Evolutionary conservation across 2,329 filamentous ascomycete species (phyloP).

Genomic region (Penicillium rolfsii): DNA sequence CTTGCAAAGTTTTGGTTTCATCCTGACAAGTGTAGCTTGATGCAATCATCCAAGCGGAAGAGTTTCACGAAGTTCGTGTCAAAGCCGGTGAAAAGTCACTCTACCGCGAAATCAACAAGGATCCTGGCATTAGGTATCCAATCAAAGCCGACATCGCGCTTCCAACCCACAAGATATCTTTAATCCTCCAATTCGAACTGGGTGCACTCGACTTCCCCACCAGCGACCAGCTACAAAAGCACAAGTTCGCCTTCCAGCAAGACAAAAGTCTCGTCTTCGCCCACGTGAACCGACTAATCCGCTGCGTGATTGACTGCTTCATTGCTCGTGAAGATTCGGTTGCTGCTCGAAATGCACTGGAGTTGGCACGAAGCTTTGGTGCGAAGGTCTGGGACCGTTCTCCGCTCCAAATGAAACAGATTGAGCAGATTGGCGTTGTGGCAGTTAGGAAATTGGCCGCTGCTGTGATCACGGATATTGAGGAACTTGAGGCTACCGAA

Average conservation of each 20-base stretch:
- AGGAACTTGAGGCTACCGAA: constrained; percentile 68
- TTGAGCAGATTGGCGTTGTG: constrained; percentile 75
- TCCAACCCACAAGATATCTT: constrained; percentile 72
- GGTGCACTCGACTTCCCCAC: constrained; percentile 66
- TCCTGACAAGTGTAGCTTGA: constrained; percentile 58
- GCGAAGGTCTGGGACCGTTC: constrained; percentile 82
- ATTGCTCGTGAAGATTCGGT: constrained; percentile 65
- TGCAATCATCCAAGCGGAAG: constrained; percentile 66
- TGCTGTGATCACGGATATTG: constrained; percentile 71
- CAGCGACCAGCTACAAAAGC: constrained; percentile 60
- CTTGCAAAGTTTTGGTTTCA: background rate
- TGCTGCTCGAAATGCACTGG: constrained; percentile 69
- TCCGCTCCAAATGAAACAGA: constrained; percentile 78
- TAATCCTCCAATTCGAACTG: constrained; percentile 76
- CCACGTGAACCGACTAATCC: constrained; percentile 68
- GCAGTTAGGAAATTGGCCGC: constrained; percentile 73
- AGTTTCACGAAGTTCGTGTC: constrained; percentile 74
- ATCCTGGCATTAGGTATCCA: constrained; percentile 68
- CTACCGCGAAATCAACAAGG: constrained; percentile 74
- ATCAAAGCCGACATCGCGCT: constrained; percentile 69
- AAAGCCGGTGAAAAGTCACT: constrained; percentile 69
- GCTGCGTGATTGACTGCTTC: constrained; percentile 77
- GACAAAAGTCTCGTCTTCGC: constrained; percentile 69
- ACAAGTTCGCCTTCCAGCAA: constrained; percentile 59
- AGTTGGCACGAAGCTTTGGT: constrained; percentile 75